phyloP scores from a whole-genome alignment of 2,329 filamentous ascomycete species.

The Ascochyta fabae region DNA sequence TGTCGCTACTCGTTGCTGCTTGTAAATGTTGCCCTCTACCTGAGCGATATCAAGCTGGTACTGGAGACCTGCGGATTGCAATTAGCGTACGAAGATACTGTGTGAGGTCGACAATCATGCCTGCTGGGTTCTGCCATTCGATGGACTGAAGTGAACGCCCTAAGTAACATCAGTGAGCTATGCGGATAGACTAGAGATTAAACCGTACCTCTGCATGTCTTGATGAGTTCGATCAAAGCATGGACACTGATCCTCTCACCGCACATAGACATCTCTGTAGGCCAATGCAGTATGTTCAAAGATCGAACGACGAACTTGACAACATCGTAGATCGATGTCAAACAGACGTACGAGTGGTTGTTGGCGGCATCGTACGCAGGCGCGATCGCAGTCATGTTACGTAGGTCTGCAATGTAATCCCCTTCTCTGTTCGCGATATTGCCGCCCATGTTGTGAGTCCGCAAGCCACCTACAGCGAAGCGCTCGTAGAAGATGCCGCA shows the following conservation, averaged over 20 bases:
- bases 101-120: slow-evolving; percentile 5
- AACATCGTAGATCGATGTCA: slow-evolving; percentile 74
- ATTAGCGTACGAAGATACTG: not conserved
- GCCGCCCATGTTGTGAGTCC: slow-evolving; percentile 63
- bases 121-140: slow-evolving; percentile 56
- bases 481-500: slow-evolving; percentile 80
- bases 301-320: slow-evolving; percentile 74
- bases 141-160: slow-evolving; percentile 40
- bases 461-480: slow-evolving; percentile 72
- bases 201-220: slow-evolving; percentile 38
- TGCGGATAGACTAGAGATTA: not conserved
- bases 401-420: slow-evolving; percentile 70
- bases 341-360: slow-evolving; percentile 59
- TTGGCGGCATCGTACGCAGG: slow-evolving; percentile 60
- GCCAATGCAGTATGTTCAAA: slow-evolving; percentile 70
- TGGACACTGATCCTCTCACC: slow-evolving; percentile 69
- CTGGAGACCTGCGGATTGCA: slow-evolving; percentile 43
- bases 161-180: slow-evolving; percentile 21
- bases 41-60: slow-evolving; percentile 56
- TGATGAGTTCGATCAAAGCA: slow-evolving; percentile 64
- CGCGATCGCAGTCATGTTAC: slow-evolving; percentile 63
- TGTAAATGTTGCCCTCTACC: slow-evolving; percentile 38
- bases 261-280: slow-evolving; percentile 70
- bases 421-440: slow-evolving; percentile 64
- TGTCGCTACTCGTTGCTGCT: slow-evolving; percentile 59